Conservation (phyloP, 1,284 basidiomycete genomes). For the Inonotus obliquus region DNA sequence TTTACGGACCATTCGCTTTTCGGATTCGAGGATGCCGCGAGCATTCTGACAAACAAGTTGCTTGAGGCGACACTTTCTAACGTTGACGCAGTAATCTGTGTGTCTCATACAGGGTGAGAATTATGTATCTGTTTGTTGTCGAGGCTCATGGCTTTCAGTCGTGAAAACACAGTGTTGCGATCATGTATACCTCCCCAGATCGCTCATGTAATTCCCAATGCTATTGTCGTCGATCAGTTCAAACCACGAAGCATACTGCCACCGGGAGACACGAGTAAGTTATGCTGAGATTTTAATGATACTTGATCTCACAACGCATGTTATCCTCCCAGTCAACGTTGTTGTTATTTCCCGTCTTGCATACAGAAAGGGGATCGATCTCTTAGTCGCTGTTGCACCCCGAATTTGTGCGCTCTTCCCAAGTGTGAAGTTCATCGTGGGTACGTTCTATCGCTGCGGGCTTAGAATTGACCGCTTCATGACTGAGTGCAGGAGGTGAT, state of each 20-base stretch:
- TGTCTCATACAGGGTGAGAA: conserved; percentile 89
- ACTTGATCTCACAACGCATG: background rate
- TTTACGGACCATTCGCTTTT: conserved; percentile 98
- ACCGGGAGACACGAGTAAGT: conserved; percentile 56
- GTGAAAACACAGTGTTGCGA: conserved; percentile 93
- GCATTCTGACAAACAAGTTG: conserved; percentile 96
- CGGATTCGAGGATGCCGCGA: conserved; percentile 93
- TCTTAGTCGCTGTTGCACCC: conserved; percentile 90
- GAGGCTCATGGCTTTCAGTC: conserved; percentile 37
- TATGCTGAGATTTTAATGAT: background rate
- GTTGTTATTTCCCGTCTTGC: conserved; percentile 93
- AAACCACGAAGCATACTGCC: conserved; percentile 45
- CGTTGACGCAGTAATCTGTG: conserved; percentile 92
- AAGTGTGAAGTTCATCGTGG: conserved; percentile 85
- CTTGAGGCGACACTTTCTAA: conserved; percentile 83
- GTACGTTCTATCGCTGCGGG: conserved; percentile 36
- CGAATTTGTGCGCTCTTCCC: conserved; percentile 83
- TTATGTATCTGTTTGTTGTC: background rate
- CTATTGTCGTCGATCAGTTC: conserved; percentile 87
- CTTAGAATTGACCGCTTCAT: background rate
- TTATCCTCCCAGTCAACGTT: conserved; percentile 70
- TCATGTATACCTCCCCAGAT: conserved; percentile 63
- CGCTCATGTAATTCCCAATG: conserved; percentile 92
- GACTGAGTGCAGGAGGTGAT: conserved; percentile 62
- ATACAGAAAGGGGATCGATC: conserved; percentile 95